Evolutionary conservation across 495 filamentous ascomycete species (phyloP).

Genomic region (Hyaloscypha variabilis): DNA sequence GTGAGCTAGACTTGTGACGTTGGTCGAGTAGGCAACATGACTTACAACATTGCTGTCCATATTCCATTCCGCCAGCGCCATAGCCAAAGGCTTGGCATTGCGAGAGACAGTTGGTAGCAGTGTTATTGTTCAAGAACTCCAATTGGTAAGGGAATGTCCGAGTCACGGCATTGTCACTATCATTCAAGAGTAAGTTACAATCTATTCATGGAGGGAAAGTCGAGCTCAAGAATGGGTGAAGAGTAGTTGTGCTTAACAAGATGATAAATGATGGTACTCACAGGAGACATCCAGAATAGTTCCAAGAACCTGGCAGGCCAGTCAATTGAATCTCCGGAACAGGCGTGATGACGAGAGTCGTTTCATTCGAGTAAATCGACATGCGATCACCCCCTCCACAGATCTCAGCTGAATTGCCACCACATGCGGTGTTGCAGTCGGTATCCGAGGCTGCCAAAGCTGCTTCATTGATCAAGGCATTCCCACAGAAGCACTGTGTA

Average conservation of each 20-base stretch:
- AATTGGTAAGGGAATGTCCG: conserved; percentile 20
- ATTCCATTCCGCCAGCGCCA: conserved; percentile 45
- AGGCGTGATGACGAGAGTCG: conserved; percentile 27
- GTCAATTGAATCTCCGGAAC: conserved; percentile 37
- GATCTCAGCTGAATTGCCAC: conserved; percentile 40
- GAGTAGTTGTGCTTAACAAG: no score
- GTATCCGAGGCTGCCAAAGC: conserved; percentile 41
- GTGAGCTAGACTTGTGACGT: not conserved
- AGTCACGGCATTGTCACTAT: conserved; percentile 37
- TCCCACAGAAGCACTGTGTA: conserved; percentile 67
- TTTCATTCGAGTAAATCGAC: conserved; percentile 49
- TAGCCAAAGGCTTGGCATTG: conserved; percentile 43
- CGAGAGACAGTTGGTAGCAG: conserved; percentile 37
- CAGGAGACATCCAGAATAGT: no score
- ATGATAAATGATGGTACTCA: no score
- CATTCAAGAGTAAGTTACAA: no score
- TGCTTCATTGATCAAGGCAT: conserved; percentile 35
- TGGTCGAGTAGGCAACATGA: conserved; percentile 20
- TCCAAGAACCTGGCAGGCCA: conserved; percentile 41
- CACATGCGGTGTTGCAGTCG: conserved; percentile 56
- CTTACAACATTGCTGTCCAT: conserved; percentile 43
- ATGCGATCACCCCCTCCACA: conserved; percentile 53
- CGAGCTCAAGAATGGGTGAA: no score
- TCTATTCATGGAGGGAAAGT: no score
- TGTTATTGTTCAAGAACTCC: conserved; percentile 28